Conservation (phyloP, 768 basidiomycete species). For the Hydnomerulius pinastri region DNA sequence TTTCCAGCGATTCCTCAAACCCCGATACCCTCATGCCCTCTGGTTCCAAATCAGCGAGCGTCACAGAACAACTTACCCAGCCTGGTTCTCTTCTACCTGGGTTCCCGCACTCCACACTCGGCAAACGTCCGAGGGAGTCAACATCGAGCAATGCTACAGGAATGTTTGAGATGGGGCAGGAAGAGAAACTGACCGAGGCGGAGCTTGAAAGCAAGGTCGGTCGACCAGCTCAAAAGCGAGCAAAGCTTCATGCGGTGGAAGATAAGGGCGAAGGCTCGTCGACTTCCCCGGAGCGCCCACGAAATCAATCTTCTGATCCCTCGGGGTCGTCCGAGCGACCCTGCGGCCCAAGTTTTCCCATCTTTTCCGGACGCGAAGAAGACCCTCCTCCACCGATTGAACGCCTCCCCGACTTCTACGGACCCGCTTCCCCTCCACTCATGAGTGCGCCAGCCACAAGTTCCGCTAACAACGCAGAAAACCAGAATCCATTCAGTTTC, state of each 20-base stretch:
- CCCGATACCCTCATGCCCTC: slow-evolving; percentile 14
- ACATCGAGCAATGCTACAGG: slow-evolving; percentile 44
- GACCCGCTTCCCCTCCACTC: slow-evolving; percentile 41
- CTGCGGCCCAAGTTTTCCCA: slow-evolving; percentile 44
- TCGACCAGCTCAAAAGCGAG: slow-evolving; percentile 56
- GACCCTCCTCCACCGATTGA: slow-evolving; percentile 55
- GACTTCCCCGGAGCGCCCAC: slow-evolving; percentile 10
- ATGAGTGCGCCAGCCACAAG: slow-evolving; percentile 40
- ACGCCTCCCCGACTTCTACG: slow-evolving; percentile 54
- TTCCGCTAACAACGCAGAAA: slow-evolving; percentile 53
- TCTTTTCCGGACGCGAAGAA: slow-evolving; percentile 46
- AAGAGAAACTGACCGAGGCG: slow-evolving; percentile 36
- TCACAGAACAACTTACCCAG: slow-evolving; percentile 14
- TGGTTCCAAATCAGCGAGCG: slow-evolving; percentile 8
- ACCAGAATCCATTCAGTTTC: slow-evolving; percentile 55
- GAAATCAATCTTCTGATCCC: slow-evolving; percentile 18
- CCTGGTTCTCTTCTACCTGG: slow-evolving; percentile 33
- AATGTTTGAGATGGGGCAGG: slow-evolving; percentile 44
- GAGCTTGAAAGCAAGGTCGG: slow-evolving; percentile 40
- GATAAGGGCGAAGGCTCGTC: slow-evolving; percentile 16
- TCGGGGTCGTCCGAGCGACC: slow-evolving; percentile 21
- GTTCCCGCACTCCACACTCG: slow-evolving; percentile 50
- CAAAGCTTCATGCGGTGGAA: slow-evolving; percentile 37
- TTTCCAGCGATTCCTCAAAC: slow-evolving; percentile 22
- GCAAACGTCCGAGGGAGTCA: slow-evolving; percentile 66